phyloP scores from a whole-genome alignment of 352 stramenopile species.

The Aphanomyces euteiches region DNA sequence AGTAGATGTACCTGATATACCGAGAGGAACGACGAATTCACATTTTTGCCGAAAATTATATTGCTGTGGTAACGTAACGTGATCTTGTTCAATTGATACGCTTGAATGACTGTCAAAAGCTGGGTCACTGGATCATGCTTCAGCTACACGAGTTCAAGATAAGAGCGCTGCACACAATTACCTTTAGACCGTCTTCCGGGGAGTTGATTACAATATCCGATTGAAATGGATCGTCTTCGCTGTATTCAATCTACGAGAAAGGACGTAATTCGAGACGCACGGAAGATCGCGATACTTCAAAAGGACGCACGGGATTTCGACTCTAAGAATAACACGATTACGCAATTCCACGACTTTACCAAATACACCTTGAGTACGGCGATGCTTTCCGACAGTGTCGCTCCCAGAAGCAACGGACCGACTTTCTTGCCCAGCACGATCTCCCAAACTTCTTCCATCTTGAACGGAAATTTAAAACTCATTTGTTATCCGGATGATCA shows the following conservation, averaged over 20 bases:
- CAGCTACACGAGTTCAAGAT: slow-evolving; percentile 38
- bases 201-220: slow-evolving; percentile 60
- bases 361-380: slow-evolving; percentile 62
- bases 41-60: slow-evolving; percentile 75
- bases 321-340: slow-evolving; percentile 4
- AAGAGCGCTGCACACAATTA: slow-evolving; percentile 22
- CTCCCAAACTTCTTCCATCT: slow-evolving; percentile 64
- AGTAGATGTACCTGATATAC: slow-evolving; percentile 68
- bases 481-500: slow-evolving; percentile 5
- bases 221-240: slow-evolving; percentile 59
- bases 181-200: slow-evolving; percentile 63
- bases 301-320: slow-evolving; percentile 12
- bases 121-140: slow-evolving; percentile 65
- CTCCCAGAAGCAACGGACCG: slow-evolving; percentile 70
- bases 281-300: slow-evolving; percentile 9
- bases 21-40: slow-evolving; percentile 81
- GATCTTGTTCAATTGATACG: slow-evolving; percentile 74
- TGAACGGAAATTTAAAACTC: background rate
- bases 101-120: slow-evolving; percentile 65
- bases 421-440: slow-evolving; percentile 76
- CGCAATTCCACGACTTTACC: background rate
- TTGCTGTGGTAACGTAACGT: slow-evolving; percentile 77
- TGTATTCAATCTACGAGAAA: slow-evolving; percentile 57
- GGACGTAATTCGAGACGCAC: background rate
- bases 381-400: slow-evolving; percentile 66